Evolutionary conservation across 495 filamentous ascomycete species (phyloP), one percentile per base, ranked within the genome.

Genomic region (Penicillium coprophilum): DNA sequence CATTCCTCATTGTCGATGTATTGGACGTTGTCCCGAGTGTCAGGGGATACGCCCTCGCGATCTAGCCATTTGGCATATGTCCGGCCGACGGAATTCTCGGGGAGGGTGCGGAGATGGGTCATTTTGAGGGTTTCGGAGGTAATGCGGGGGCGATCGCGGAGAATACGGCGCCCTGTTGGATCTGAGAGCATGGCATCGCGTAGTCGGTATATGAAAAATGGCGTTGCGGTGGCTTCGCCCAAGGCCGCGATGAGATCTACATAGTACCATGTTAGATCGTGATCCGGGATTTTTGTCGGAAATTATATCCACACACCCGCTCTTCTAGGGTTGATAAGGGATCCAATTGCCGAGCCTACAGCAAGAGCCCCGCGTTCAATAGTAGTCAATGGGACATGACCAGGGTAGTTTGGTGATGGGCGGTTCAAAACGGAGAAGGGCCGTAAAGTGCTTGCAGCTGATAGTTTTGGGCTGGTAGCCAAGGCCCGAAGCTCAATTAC

Each of bases 1-100:
- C 90, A 96, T 68, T 97, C 94, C 50, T 85, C 85, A 67, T 96
- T 87, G 69, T 97, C 93, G 51, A 98, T 91, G 72, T 96, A 97
- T 41, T 87, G 81, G 23, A 98, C 94, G 17, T 67, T 61, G 34
- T 84, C 76, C 10, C 95, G 85, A 24, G 95, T 96, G 71, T 97
- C 95, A 0, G 94, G 93, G 1, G 88, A 87, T 3, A 98, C 92
- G 38, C 89, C 89, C 75, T 98, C 94, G 32, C 87, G 82, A 73
- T 97, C 91, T 15, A 97, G 79, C 94, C 94, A 98, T 19, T 73
- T 77, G 4, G 83, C 86, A 72, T 97, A 97, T 30, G 89, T 85
- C 13, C 82, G 80, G n/a, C 95, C 94, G 27, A 98, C 87, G 4
- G 86, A 90, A 67, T 85, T 86, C 19, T 77, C 68, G 3, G 89